Percentiles rank a stretch among this genome's conserved stretches.
These are phyloP conservation scores for Globisporangium spinosum DNA, from an alignment of 352 stramenopile species.

Conservation along the genomic window DNA sequence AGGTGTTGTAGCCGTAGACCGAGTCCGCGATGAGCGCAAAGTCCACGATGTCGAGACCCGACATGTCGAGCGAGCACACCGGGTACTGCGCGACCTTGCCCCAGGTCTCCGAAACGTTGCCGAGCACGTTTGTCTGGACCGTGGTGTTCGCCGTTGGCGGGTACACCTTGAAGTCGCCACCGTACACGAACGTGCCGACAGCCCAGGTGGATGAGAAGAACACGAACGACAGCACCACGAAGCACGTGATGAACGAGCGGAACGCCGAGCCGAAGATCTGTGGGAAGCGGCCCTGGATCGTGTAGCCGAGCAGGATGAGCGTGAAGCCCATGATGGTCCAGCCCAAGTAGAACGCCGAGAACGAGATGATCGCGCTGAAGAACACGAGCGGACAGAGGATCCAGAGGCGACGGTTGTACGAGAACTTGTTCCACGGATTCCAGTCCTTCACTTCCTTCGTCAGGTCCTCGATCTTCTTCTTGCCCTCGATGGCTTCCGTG, in stretches of 20 bases:
- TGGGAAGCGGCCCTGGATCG: constrained; percentile 80
- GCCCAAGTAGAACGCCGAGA: constrained; percentile 72
- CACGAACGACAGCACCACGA: constrained; percentile 80
- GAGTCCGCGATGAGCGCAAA: constrained; percentile 84
- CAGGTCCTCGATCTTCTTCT: constrained; percentile 44
- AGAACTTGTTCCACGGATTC: constrained; percentile 82
- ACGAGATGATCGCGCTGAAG: constrained; percentile 78
- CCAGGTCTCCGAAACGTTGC: constrained; percentile 33
- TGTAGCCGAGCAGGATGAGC: constrained; percentile 73
- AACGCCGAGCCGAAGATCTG: constrained; percentile 83
- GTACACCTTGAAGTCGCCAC: constrained; percentile 77
- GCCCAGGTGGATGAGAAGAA: constrained; percentile 88
- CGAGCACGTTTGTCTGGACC: constrained; percentile 21
- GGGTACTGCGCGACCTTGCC: constrained; percentile 70
- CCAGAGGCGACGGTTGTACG: constrained; percentile 52
- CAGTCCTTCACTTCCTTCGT: constrained; percentile 40
- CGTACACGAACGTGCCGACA: constrained; percentile 85
- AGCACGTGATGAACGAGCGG: constrained; percentile 83
- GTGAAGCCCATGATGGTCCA: constrained; percentile 83
- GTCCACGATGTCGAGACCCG: constrained; percentile 68
- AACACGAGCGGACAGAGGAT: constrained; percentile 71
- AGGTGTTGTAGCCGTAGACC: constrained; percentile 77
- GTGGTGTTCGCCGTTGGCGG: constrained; percentile 32
- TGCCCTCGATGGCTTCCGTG: constrained; percentile 55
- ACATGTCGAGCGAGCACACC: constrained; percentile 68